A percentile compares a stretch with the other conserved stretches of the same genome.
phyloP scores from a whole-genome alignment of 352 stramenopile genomes.

The Globisporangium mamillatum region DNA sequence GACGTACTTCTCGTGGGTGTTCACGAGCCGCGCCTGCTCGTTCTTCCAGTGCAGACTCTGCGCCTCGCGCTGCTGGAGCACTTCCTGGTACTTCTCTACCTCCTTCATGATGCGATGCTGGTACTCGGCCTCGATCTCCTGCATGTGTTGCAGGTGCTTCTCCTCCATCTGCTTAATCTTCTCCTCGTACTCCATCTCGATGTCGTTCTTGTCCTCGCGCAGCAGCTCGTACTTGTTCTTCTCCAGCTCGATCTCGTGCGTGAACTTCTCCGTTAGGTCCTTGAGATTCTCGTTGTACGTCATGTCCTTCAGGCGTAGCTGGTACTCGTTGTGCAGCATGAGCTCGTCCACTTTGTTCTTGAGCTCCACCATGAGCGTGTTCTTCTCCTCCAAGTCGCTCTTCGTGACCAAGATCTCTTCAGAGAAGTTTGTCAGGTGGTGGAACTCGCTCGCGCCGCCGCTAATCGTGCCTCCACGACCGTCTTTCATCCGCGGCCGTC shows the following conservation, averaged over 20 bases:
- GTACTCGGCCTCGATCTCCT: slow-evolving; percentile 88
- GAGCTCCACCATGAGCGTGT: slow-evolving; percentile 89
- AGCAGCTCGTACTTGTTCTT: slow-evolving; percentile 91
- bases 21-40: slow-evolving; percentile 59
- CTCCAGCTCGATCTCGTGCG: slow-evolving; percentile 90
- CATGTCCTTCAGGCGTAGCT: slow-evolving; percentile 94
- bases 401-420: slow-evolving; percentile 88
- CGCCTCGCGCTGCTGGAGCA: slow-evolving; percentile 81
- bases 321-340: slow-evolving; percentile 94
- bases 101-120: slow-evolving; percentile 93
- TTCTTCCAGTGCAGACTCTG: slow-evolving; percentile 73
- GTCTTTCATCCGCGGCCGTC: slow-evolving; percentile 47
- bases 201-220: slow-evolving; percentile 90
- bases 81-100: slow-evolving; percentile 89
- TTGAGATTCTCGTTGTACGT: slow-evolving; percentile 95
- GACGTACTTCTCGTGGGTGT: slow-evolving; percentile 81
- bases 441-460: slow-evolving; percentile 20
- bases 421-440: slow-evolving; percentile 39
- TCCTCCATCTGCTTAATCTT: slow-evolving; percentile 91
- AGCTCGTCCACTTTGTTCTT: slow-evolving; percentile 94
- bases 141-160: slow-evolving; percentile 88
- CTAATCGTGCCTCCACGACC: slow-evolving; percentile 2
- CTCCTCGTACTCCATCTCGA: slow-evolving; percentile 91
- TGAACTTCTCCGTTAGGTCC: slow-evolving; percentile 92
- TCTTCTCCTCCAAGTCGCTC: slow-evolving; percentile 92